Percentiles rank a stretch among this genome's conserved stretches.
These are phyloP conservation scores for Tetraselmis chui DNA, from an alignment of 139 green algal genomes.

Conservation along the genomic window DNA sequence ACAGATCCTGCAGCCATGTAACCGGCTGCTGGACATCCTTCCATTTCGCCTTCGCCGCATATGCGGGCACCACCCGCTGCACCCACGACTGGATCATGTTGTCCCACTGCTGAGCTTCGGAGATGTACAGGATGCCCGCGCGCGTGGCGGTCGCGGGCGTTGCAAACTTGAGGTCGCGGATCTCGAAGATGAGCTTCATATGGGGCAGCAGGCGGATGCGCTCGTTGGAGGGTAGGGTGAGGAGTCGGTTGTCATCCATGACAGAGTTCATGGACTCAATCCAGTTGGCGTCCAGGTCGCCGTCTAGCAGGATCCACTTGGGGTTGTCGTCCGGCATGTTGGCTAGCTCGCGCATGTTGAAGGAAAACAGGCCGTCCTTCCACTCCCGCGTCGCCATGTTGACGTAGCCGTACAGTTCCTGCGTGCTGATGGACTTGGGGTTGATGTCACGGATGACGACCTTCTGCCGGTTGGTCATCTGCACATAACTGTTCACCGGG, in stretches of 20 bases:
- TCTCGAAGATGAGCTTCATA: constrained; percentile 88
- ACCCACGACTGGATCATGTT: constrained; percentile 70
- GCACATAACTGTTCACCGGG: constrained; percentile 79
- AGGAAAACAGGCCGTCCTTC: constrained; percentile 82
- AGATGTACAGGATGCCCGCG: constrained; percentile 80
- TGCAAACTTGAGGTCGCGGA: constrained; percentile 75
- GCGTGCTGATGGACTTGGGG: constrained; percentile 79
- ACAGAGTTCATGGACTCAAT: constrained; percentile 87
- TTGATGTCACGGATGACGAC: constrained; percentile 74
- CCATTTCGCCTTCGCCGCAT: constrained; percentile 73
- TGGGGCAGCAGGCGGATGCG: constrained; percentile 76
- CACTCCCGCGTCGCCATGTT: constrained; percentile 82
- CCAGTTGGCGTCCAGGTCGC: constrained; percentile 84
- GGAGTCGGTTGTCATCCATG: constrained; percentile 83
- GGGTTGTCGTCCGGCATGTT: constrained; percentile 76
- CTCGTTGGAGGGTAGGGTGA: constrained; percentile 83
- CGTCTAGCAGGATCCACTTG: constrained; percentile 84
- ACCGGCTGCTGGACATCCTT: constrained; percentile 59
- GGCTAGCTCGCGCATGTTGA: constrained; percentile 81
- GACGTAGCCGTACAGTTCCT: constrained; percentile 84
- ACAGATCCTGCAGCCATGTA: constrained; percentile 63
- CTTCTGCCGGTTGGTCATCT: constrained; percentile 78
- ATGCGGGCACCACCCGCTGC: constrained; percentile 43
- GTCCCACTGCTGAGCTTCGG: constrained; percentile 72
- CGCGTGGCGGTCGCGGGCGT: constrained; percentile 77